Base-by-base conservation (phyloP, 2,329 filamentous ascomycete genomes). In the Westerdykella aurantiaca region DNA sequence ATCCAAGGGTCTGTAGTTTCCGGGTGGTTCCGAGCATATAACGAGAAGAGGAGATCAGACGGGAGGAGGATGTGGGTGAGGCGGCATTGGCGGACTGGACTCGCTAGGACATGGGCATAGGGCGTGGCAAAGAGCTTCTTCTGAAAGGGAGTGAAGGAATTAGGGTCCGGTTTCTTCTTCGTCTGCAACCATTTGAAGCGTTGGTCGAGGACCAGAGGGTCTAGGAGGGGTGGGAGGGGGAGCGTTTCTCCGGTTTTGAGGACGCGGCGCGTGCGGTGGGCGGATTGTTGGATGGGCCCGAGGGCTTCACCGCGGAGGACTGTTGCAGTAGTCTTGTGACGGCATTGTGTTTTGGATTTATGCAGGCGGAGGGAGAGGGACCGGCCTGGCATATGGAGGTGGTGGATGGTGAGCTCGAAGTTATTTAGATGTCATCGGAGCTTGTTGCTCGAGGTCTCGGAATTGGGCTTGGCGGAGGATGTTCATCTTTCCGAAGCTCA, bases 31-130 rank as follows among this genome's bases (percentile, higher is more conserved):
- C 81, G 67, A 2, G 81, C 56, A 22, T 75, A 72, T 47, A 88
- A 81, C 25, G 78, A 71, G 43, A 85, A 77, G 4, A 87, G 68
- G 58, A 88, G 84, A 55, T 76, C 80, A 12, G 63, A 65, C 1
- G 85, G 85, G 6, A 87, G 63, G 1, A 58, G 56, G 0, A 62
- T 58, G 0, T 55, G 48, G 1, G 81, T 80, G 25, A 76, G 58
- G 17, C 64, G 56, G 55, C 83, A 86, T 44, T 61, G 53, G 42
- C 85, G 80, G 17, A 83, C 44, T 0, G 81, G 79, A 0, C 77
- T 77, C 23, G 78, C 77, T 17, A 89, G 74, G 6, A 81, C 78
- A 37, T 74, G 74, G 3, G 84, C 83, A 52, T 79, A 88, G 2
- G 82, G 72, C 51, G 86, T 89, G 31, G 72, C 72, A 23, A 69